Base-by-base conservation (phyloP, 441 rosid species). In the Populus tomentosa region DNA sequence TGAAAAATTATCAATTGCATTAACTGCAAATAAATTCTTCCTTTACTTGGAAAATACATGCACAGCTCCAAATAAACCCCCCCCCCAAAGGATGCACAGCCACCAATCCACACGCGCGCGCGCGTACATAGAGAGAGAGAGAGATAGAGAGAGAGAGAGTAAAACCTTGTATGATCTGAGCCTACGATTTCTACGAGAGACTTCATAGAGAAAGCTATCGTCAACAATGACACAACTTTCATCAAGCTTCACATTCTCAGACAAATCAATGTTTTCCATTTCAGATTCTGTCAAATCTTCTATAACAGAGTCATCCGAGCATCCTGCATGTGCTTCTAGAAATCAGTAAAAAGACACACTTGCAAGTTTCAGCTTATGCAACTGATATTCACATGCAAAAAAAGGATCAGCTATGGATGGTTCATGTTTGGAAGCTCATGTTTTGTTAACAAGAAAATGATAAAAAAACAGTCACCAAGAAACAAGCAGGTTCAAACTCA, bases 111-210 rank as follows among this genome's bases (percentile, higher is more conserved):
- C 56, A 46, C n/a, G n/a, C 1, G 0, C 2, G 28, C 32, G 5
- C 32, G 16, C 1, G 16, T 5, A 11, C 11, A 20, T 40, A 30
- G 67, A 77, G 72, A 75, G 74, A n/a, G n/a, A n/a, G n/a, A n/a
- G n/a, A n/a, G n/a, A n/a, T n/a, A 68, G 80, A 83, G n/a, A 53
- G 84, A 71, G 78, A 40, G n/a, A n/a, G n/a, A n/a, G n/a, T 3
- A 35, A 42, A 80, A 94, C 98, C 98, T 89, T 87, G 82, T 87
- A 84, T 50, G 95, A 90, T 88, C 89, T 87, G 79, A 75, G 81
- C 50, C 79, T 90, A 67, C 59, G 79, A 77, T 82, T 84, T 83
- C 87, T 87, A 62, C 67, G 83, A 74, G 86, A 79, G 69, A 85
- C 86, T 72, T 88, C 92, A 80, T 86, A 79, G 46, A 91, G 92